Evolutionary conservation across 805 yeast genomes (phyloP), one percentile per base, ranked within the genome.

Genomic region (Wickerhamiella qilinensis): DNA sequence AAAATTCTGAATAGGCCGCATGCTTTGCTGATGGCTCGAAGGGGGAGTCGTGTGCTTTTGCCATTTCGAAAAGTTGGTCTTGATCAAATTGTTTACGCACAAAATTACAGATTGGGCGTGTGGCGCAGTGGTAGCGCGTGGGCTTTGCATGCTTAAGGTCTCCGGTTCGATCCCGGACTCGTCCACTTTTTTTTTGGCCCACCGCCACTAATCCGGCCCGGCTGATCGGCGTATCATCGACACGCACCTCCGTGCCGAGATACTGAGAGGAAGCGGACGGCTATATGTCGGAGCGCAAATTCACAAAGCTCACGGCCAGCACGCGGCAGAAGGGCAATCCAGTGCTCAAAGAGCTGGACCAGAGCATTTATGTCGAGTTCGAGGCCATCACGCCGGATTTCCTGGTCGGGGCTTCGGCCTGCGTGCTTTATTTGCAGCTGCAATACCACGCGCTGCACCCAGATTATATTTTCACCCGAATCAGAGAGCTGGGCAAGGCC

Each of bases 401-500:
- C 36, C 48, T 57, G 2, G 46, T 61, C 7, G 59, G 60, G 6
- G 49, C 49, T 17, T 45, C 50, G 3, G 48, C 54, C 24, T 58
- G 64, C 29, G 61, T 53, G 17, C 50, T 63, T 28, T 63, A 54
- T 39, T 49, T 63, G 38, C 53, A 54, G 25, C 41, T 58, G 37
- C 41, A 54, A 30, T 58, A 58, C 38, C 59, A 58, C 42, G 42
- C 54, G 12, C 45, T 63, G 21, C 63, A 57, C 33, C 67, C 67
- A 3, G 67, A 62, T 41, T 62, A 64, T 41, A 59, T 64, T 16
- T 55, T 52, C 48, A 45, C 47, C 16, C 54, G 68, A 14, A 55
- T 63, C 19, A 44, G 46, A 18, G 45, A 48, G 36, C 47, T 64
- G 15, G 63, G 63, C 14, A 43, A 46, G 20, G 54, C 47, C 29